Evolutionary conservation across 1,284 basidiomycete species (phyloP).

Genomic region (Cryptococcus sp.): DNA sequence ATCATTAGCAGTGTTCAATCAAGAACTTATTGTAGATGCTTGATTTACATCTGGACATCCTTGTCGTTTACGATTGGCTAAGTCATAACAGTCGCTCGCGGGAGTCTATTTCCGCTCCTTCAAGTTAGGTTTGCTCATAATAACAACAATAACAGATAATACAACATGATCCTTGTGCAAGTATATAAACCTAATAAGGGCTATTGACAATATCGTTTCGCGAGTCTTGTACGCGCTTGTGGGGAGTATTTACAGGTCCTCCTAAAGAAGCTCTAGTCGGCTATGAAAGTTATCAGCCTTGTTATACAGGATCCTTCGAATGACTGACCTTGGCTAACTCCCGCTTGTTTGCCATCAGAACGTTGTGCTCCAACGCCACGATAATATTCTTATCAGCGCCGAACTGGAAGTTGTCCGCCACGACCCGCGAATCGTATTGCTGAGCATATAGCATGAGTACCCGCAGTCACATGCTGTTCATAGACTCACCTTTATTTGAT

Average conservation of each 20-base stretch:
- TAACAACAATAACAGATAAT: no score
- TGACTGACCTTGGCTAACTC: conserved; percentile 61
- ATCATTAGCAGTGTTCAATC: no score
- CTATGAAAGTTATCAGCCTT: conserved; percentile 7
- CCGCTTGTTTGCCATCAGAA: conserved; percentile 90
- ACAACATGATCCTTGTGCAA: no score
- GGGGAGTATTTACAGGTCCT: background rate
- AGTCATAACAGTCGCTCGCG: no score
- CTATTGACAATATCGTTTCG: conserved; percentile 33
- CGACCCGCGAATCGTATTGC: conserved; percentile 84
- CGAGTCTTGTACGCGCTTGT: background rate
- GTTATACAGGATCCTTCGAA: background rate
- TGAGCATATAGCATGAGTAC: conserved; percentile 14
- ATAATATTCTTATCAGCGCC: conserved; percentile 94
- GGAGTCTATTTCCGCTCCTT: no score
- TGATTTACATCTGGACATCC: no score
- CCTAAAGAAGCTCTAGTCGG: conserved; percentile 29
- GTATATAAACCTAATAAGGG: conserved; percentile 24
- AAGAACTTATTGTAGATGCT: no score
- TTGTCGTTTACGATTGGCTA: no score
- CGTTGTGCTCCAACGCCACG: conserved; percentile 90
- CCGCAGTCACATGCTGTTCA: background rate
- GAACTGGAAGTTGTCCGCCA: conserved; percentile 94
- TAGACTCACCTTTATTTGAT: conserved; percentile 77
- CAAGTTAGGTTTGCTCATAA: no score